Evolutionary conservation across 2,329 filamentous ascomycete species (phyloP), one percentile per base, ranked within the genome.

Genomic region (Phyllosticta capitalensis): DNA sequence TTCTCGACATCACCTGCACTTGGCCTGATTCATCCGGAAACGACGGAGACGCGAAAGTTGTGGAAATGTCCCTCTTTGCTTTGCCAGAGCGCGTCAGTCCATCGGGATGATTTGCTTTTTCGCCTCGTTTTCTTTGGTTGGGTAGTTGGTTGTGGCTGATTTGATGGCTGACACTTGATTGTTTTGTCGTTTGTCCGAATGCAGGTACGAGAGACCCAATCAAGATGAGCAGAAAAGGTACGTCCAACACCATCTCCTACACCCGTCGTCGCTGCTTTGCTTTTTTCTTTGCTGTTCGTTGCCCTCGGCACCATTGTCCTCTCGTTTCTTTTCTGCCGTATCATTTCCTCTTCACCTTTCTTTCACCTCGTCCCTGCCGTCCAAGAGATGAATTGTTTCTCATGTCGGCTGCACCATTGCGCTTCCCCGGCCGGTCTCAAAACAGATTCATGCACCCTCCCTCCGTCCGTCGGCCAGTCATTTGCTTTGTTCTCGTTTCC

Each of bases 151-250:
- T 7, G 30, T 12, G 30, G 30, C 30, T 33, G 30, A 7, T 33
- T n/a, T 38, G 30, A 38, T 38, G 30, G 9, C 30, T 38, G 30
- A 38, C 30, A 12, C 30, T 38, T 38, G 5, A 14, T 14, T 38
- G 30, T 38, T 38, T 38, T 38, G 10, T 38, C 7, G 30, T 38
- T 17, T 38, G 30, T 5, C 48, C 6, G 48, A 51, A 19, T 22
- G 20, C 48, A 55, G 54, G 54, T 19, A 55, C 54, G 4, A 19
- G 54, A 33, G 54, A 55, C 19, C 24, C 24, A 19, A 38, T 17
- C 28, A 55, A 55, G 54, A 55, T 55, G 54, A 33, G 24, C 14
- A n/a, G 54, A 17, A 55, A 55, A 55, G 54, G 54, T 48, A 55
- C 5, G 54, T 55, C 20, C n/a, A n/a, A n/a, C n/a, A n/a, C n/a